Base-by-base conservation (phyloP, 495 filamentous ascomycete species). In the Penicillium lividum region DNA sequence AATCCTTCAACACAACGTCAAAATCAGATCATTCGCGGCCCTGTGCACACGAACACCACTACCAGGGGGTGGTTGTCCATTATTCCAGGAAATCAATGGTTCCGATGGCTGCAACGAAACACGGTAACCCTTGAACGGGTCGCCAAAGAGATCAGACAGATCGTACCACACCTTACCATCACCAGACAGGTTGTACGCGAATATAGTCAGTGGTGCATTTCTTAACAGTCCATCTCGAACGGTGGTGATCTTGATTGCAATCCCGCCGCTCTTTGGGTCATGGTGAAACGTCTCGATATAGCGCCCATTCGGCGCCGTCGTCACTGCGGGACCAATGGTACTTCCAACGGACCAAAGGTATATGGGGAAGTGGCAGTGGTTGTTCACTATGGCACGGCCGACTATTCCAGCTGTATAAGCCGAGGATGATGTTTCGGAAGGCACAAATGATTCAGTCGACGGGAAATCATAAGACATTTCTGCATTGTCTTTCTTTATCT, bases 281-380 rank as follows among this genome's bases (percentile, higher is more conserved):
- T 68, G 65, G 53, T 65, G 70, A 66, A 73, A 84, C 3, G 55
- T 36, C 61, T 84, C 80, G 25, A 22, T 59, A 66, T 80, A 81
- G 18, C 40, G 45, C 7, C 56, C 27, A 34, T 50, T 54, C 4
- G 68, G 67, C 4, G 36, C 31, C 11, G 75, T 1, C 6, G 75
- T 61, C 22, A 60, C 62, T 46, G 66, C 65, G 25, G 74, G 68
- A 0, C 62, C 63, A 50, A 81, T 61, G 7, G 56, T 45, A 4
- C 65, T 58, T 44, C 77, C 78, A 18, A 87, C 83, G 16, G 81
- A 82, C 82, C 83, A 86, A 61, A 84, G 47, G 57, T 83, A 81
- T 33, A 85, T 66, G 45, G 77, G 61, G 30, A 50, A 31, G 15
- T 53, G 0, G 74, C 82, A 85, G 31, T 76, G 66, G 69, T 87